Evolutionary conservation across 495 filamentous ascomycete species (phyloP), one percentile per base, ranked within the genome.

Genomic region (Daldinia decipiens): DNA sequence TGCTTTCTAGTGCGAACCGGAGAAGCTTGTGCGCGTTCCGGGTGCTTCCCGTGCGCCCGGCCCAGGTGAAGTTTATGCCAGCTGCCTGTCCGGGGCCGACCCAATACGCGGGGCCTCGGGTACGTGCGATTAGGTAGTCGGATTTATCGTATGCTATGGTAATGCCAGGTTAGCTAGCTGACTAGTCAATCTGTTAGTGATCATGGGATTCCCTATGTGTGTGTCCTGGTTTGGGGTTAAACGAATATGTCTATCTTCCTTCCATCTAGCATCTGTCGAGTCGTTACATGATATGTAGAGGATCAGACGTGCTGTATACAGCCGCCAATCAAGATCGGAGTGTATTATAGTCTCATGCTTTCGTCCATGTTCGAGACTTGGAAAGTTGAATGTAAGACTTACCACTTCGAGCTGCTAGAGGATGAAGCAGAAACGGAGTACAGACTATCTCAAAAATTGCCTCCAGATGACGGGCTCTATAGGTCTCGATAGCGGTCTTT

Each of bases 361-460:
- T 45, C 8, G 7, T 11, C 3, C 9, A 19, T 9, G n/a, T 21
- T 9, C 8, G 17, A 8, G 19, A 45, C 1, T 19, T 2, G 17
- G 40, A 17, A 21, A 45, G 36, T 13, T 21, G 36, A n/a, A 40
- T n/a, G 32, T 34, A 36, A 1, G 24, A 66, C 71, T 73, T 31
- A 73, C 71, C 66, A 52, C 71, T 73, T 43, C 66, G 71, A 27
- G 55, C 62, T 0, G 87, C 83, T 50, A 84, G 75, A 0, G 92
- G 90, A 65, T 90, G 89, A 21, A 97, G 87, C 74, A 95, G 90
- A 80, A 88, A 97, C 0, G 94, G 91, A 53, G 85, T 83, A 88
- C 91, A 96, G 52, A 82, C 84, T 1, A 91, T 85, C 19, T 84
- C 83, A 80, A 96, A 96, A 21, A 80, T 78, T 17, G 82, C 82